These are phyloP conservation scores for Pelargonium australe DNA, from an alignment of 441 rosid species.

Conservation along the genomic window DNA sequence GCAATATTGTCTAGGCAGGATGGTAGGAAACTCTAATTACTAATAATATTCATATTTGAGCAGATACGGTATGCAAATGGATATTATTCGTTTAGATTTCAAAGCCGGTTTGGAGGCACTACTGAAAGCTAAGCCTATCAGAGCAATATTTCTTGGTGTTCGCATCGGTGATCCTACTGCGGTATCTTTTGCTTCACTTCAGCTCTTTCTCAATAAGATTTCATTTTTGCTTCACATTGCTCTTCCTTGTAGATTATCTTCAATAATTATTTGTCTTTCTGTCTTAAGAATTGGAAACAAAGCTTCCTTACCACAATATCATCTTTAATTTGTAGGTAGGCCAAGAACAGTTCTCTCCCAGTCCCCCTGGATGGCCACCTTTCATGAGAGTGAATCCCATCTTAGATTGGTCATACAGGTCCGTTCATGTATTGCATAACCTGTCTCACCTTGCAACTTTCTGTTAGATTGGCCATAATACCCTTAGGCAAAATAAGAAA, in stretches of 20 bases:
- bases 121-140: conserved; percentile 65
- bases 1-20: background rate
- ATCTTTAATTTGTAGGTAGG: conserved; percentile 55
- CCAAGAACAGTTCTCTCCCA: conserved; percentile 97
- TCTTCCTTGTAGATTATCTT: background rate
- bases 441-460: too few species aligned
- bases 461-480: too few species aligned
- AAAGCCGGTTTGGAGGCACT: conserved; percentile 92
- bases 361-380: conserved; percentile 99
- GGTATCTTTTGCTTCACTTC: conserved; percentile 34
- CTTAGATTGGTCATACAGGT: conserved; percentile 99
- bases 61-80: conserved; percentile 81
- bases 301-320: conserved; percentile 10
- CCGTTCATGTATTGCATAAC: conserved; percentile 4
- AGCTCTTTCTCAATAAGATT: conserved; percentile 11
- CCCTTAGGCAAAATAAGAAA: too few species aligned
- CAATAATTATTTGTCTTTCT: too few species aligned
- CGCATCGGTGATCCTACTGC: conserved; percentile 99
- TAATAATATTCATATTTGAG: conserved; percentile 24
- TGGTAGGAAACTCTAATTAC: conserved; percentile 11
- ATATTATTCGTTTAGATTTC: conserved; percentile 80
- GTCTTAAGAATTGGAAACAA: conserved; percentile 7
- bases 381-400: conserved; percentile 99
- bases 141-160: conserved; percentile 98
- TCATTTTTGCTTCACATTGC: conserved; percentile 1